A percentile compares a stretch with the other conserved stretches of the same genome.
phyloP scores from a whole-genome alignment of 371 early-diverging fungal genomes.

The Mucor saturninus region DNA sequence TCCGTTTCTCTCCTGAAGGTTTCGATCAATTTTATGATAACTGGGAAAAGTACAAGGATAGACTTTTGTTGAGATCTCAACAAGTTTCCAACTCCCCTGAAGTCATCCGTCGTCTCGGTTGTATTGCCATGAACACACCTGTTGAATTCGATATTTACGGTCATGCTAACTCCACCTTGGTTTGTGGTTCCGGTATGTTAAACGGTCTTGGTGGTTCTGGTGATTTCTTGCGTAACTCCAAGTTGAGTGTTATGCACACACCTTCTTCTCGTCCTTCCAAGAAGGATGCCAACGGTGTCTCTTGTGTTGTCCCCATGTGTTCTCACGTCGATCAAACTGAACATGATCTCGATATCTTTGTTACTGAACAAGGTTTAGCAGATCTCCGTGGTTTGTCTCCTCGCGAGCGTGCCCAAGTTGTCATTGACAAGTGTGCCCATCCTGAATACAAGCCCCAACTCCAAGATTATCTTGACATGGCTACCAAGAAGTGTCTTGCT shows the following conservation, averaged over 20 bases:
- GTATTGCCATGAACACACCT: constrained; percentile 63
- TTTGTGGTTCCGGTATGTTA: constrained; percentile 59
- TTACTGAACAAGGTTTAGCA: constrained; percentile 61
- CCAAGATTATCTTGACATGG: constrained; percentile 56
- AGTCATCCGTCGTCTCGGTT: constrained; percentile 58
- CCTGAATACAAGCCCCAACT: constrained; percentile 57
- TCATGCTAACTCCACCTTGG: constrained; percentile 59
- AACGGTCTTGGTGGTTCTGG: constrained; percentile 60
- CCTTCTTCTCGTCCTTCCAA: constrained; percentile 57
- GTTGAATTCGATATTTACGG: constrained; percentile 63
- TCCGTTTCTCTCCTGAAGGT: constrained; percentile 60
- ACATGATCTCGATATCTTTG: constrained; percentile 58
- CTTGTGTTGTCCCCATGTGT: constrained; percentile 57
- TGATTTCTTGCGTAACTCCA: constrained; percentile 59
- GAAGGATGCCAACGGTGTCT: constrained; percentile 54
- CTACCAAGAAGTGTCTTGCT: constrained; percentile 56
- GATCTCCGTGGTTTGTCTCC: constrained; percentile 60
- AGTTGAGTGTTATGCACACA: constrained; percentile 58
- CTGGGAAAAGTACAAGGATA: constrained; percentile 55
- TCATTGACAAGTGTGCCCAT: constrained; percentile 60
- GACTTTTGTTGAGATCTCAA: constrained; percentile 55
- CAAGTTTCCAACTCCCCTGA: constrained; percentile 62
- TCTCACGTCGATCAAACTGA: constrained; percentile 61
- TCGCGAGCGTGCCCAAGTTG: constrained; percentile 55
- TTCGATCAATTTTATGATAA: constrained; percentile 56